A percentile compares a stretch with the other conserved stretches of the same genome.
Conservation (phyloP, 805 yeast genomes). For the Metschnikowia aberdeeniae region DNA sequence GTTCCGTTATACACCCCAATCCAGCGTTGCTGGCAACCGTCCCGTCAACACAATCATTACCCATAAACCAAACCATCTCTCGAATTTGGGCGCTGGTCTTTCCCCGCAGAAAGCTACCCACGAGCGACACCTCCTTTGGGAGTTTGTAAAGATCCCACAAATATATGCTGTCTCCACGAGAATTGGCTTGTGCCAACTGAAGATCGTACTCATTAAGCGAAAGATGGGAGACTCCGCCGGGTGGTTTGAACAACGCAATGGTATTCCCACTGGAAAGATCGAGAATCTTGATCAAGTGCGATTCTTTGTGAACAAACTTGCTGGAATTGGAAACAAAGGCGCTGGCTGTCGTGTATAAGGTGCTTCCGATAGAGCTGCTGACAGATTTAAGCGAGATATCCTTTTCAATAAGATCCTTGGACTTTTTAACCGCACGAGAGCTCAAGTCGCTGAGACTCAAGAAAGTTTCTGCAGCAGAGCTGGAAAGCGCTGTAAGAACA, state of each 20-base stretch:
- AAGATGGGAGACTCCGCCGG: constrained; percentile 57
- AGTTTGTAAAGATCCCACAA: constrained; percentile 60
- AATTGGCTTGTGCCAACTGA: constrained; percentile 49
- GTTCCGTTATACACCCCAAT: constrained; percentile 50
- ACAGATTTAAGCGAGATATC: constrained; percentile 28
- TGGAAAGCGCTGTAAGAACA: constrained; percentile 46
- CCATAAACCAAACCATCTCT: constrained; percentile 50
- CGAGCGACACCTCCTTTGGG: constrained; percentile 46
- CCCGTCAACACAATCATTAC: constrained; percentile 22
- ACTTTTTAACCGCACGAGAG: constrained; percentile 39
- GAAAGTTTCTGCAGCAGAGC: constrained; percentile 50
- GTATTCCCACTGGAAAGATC: constrained; percentile 43
- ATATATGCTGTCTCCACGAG: constrained; percentile 59
- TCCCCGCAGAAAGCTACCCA: constrained; percentile 61
- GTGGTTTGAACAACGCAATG: constrained; percentile 48
- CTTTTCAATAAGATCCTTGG: constrained; percentile 19
- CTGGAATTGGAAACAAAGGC: constrained; percentile 19
- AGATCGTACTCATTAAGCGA: constrained; percentile 61
- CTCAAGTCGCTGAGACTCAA: constrained; percentile 47
- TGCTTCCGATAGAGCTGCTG: constrained; percentile 29
- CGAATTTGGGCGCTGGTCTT: constrained; percentile 54
- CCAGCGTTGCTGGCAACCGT: constrained; percentile 31
- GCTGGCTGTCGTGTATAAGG: constrained; percentile 33
- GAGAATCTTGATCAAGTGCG: constrained; percentile 41
- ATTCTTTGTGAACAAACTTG: constrained; percentile 16